phyloP scores from a whole-genome alignment of 352 stramenopile genomes.

The Phytophthora multivora region DNA sequence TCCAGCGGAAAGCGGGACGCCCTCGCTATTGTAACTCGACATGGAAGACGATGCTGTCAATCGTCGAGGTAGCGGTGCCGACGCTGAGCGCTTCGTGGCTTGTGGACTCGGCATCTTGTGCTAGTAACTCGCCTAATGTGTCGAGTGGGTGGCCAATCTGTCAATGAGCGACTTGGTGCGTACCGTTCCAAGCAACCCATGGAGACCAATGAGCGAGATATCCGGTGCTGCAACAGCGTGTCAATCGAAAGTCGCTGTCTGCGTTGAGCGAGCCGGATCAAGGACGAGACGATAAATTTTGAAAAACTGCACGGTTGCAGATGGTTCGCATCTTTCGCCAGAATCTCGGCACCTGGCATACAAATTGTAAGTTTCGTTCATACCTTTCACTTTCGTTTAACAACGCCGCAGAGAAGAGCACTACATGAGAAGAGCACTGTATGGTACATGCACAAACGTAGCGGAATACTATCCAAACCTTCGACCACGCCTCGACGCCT shows the following conservation, averaged over 20 bases:
- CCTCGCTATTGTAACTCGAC: slow-evolving; percentile 23
- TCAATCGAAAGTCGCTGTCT: slow-evolving; percentile 18
- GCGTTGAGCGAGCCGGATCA: slow-evolving; percentile 10
- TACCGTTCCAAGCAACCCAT: not conserved
- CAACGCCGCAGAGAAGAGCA: too few species aligned
- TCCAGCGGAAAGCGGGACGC: slow-evolving; percentile 1
- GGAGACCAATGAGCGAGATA: slow-evolving; percentile 20
- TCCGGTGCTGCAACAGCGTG: slow-evolving; percentile 16
- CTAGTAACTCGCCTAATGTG: slow-evolving; percentile 9
- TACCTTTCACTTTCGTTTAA: too few species aligned
- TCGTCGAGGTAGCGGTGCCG: slow-evolving; percentile 5
- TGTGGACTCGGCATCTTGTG: slow-evolving; percentile 16
- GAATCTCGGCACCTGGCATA: not conserved
- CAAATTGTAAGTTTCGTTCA: not conserved
- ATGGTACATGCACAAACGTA: too few species aligned
- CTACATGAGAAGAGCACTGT: too few species aligned
- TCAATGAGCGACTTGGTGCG: slow-evolving; percentile 27
- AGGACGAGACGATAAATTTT: slow-evolving; percentile 9
- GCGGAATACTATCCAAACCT: too few species aligned
- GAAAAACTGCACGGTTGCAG: slow-evolving; percentile 10
- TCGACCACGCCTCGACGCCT: too few species aligned
- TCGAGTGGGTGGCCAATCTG: slow-evolving; percentile 14
- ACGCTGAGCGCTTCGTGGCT: slow-evolving; percentile 15
- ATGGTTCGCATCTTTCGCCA: slow-evolving; percentile 19
- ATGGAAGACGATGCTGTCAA: slow-evolving; percentile 20